Percentiles rank a stretch among this genome's conserved stretches.
Conservation (phyloP, 2,329 filamentous ascomycete genomes). For the Beauveria bassiana region DNA sequence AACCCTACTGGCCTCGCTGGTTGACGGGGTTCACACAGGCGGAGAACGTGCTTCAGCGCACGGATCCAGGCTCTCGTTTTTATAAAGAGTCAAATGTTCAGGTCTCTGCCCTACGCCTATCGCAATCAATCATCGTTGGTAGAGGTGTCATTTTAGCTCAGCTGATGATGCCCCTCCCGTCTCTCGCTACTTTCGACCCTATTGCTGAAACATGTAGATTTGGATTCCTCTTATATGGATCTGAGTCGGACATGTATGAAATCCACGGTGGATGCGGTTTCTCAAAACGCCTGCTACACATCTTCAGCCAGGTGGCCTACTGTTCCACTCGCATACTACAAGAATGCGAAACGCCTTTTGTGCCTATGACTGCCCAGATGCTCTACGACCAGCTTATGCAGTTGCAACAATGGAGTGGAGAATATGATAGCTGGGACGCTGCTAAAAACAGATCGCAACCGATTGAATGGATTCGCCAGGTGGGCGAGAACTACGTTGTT, state of each 20-base stretch:
- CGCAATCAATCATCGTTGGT: conserved; percentile 32
- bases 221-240: conserved; percentile 32
- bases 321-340: conserved; percentile 27
- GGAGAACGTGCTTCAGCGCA: conserved; percentile 27
- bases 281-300: conserved; percentile 31
- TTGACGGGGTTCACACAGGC: conserved; percentile 28
- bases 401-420: conserved; percentile 30
- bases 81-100: conserved; percentile 28
- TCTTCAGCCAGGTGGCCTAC: conserved; percentile 30
- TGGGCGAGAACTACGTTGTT: conserved; percentile 19
- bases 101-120: conserved; percentile 25
- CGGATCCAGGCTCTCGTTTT: conserved; percentile 29
- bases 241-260: conserved; percentile 25
- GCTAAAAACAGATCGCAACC: conserved; percentile 13
- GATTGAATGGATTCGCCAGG: conserved; percentile 23
- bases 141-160: conserved; percentile 32
- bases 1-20: conserved; percentile 29
- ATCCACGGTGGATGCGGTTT: conserved; percentile 36
- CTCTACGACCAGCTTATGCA: conserved; percentile 21
- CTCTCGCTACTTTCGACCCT: conserved; percentile 21
- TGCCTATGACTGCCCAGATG: conserved; percentile 24
- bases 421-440: conserved; percentile 19
- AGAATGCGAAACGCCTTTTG: conserved; percentile 24
- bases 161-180: conserved; percentile 28
- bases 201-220: conserved; percentile 25